A percentile compares a stretch with the other conserved stretches of the same genome.
Evolutionary conservation across 805 yeast genomes (phyloP).

Genomic region (Sugiyamaella chiloensis): DNA sequence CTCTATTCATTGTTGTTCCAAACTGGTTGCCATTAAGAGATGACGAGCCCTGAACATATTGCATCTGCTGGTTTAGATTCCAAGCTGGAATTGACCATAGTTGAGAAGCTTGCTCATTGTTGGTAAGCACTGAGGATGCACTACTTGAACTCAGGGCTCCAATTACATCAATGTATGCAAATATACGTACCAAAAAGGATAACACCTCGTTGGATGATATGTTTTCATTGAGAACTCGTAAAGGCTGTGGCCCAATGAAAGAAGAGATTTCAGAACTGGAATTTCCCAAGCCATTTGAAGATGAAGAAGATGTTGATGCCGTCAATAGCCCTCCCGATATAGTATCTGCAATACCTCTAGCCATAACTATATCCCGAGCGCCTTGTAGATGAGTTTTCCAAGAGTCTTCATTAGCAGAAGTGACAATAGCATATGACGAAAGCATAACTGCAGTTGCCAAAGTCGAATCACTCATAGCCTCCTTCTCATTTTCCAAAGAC

Average conservation of each 20-base stretch:
- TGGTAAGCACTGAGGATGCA: conserved; percentile 26
- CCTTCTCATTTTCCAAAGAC: conserved; percentile 47
- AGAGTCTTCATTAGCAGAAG: conserved; percentile 32
- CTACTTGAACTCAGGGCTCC: conserved; percentile 54
- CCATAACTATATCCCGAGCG: conserved; percentile 59
- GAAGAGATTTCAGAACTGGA: neutral
- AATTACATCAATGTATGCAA: conserved; percentile 61
- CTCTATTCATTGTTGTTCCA: conserved; percentile 10
- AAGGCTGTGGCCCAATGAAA: conserved; percentile 19
- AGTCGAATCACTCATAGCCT: conserved; percentile 63
- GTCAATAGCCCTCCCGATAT: conserved; percentile 19
- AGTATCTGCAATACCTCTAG: conserved; percentile 44
- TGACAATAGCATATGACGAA: conserved; percentile 53
- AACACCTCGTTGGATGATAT: conserved; percentile 35
- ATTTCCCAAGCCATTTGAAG: neutral
- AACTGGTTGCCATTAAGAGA: conserved; percentile 10
- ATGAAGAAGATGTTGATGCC: neutral
- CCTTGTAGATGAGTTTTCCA: conserved; percentile 69
- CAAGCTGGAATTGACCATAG: conserved; percentile 30
- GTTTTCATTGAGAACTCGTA: conserved; percentile 18
- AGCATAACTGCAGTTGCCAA: conserved; percentile 59
- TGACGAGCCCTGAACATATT: neutral
- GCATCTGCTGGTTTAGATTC: conserved; percentile 14
- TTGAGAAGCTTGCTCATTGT: conserved; percentile 34
- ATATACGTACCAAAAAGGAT: conserved; percentile 64